These are phyloP conservation scores for Xerocomellus intermedius DNA, from an alignment of 768 basidiomycete species.

Conservation along the genomic window DNA sequence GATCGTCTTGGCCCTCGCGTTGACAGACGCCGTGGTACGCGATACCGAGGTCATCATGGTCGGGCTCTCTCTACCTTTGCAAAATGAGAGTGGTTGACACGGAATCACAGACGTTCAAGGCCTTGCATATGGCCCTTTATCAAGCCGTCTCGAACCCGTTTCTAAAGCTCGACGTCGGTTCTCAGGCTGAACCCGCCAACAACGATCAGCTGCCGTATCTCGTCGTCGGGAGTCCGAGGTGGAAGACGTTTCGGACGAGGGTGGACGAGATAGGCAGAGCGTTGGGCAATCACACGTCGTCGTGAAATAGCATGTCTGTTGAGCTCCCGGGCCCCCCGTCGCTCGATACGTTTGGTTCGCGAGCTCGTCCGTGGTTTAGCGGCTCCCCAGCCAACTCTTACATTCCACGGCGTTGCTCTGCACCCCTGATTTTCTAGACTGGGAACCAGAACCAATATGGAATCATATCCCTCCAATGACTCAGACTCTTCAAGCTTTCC, in stretches of 20 bases:
- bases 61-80: slow-evolving; percentile 19
- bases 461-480: slow-evolving; percentile 74
- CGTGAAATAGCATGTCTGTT: slow-evolving; percentile 10
- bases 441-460: slow-evolving; percentile 51
- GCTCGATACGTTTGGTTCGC: slow-evolving; percentile 19
- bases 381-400: slow-evolving; percentile 21
- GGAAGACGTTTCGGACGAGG: slow-evolving; percentile 64
- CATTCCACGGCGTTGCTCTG: slow-evolving; percentile 21
- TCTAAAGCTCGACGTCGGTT: slow-evolving; percentile 56
- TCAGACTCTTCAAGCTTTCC: slow-evolving; percentile 62
- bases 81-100: neutral
- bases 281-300: slow-evolving; percentile 42
- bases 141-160: slow-evolving; percentile 85
- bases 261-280: slow-evolving; percentile 75
- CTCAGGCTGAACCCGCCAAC: slow-evolving; percentile 42
- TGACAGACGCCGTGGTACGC: slow-evolving; percentile 78
- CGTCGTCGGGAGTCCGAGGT: slow-evolving; percentile 59
- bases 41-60: slow-evolving; percentile 80
- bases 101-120: slow-evolving; percentile 71
- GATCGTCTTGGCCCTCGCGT: slow-evolving; percentile 76
- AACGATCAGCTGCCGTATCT: slow-evolving; percentile 57
- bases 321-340: no score
- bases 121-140: slow-evolving; percentile 86
- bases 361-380: slow-evolving; percentile 25
- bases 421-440: neutral